A percentile compares a stretch with the other conserved stretches of the same genome.
Conservation (phyloP, 208 protist species). For the Willaertia magna region DNA sequence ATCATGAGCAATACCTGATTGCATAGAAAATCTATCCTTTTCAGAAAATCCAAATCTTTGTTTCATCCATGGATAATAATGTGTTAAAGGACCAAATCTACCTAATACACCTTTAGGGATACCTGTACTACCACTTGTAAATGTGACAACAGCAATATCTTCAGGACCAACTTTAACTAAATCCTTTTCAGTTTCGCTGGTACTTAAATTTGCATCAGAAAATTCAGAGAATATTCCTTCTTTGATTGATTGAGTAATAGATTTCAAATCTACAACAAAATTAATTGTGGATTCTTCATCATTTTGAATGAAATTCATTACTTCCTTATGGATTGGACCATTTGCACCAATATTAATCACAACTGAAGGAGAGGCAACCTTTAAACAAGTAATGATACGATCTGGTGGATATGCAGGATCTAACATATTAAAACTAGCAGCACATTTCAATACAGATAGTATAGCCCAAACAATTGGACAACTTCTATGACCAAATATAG, state of each 20-base stretch:
- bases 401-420: conserved; percentile 43
- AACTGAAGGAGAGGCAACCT: conserved; percentile 29
- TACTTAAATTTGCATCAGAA: background rate
- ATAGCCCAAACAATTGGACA: conserved; percentile 38
- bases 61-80: conserved; percentile 50
- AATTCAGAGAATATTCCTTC: background rate
- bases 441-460: conserved; percentile 41
- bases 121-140: conserved; percentile 39
- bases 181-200: background rate
- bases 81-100: conserved; percentile 31
- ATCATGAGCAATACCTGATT: conserved; percentile 47
- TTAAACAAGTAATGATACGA: conserved; percentile 34
- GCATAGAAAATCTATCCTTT: conserved; percentile 37
- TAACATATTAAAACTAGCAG: conserved; percentile 40
- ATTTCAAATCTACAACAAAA: background rate
- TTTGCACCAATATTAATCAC: conserved; percentile 24
- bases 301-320: conserved; percentile 20
- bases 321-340: conserved; percentile 21
- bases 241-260: background rate
- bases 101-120: conserved; percentile 14
- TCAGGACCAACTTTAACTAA: conserved; percentile 20
- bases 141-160: conserved; percentile 43
- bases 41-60: conserved; percentile 24
- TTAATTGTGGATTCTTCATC: background rate
- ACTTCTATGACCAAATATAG: conserved; percentile 41